Percentiles rank a stretch among this genome's conserved stretches.
These are phyloP conservation scores for Fusarium annulatum DNA, from an alignment of 2,329 filamentous ascomycete genomes.

Conservation along the genomic window DNA sequence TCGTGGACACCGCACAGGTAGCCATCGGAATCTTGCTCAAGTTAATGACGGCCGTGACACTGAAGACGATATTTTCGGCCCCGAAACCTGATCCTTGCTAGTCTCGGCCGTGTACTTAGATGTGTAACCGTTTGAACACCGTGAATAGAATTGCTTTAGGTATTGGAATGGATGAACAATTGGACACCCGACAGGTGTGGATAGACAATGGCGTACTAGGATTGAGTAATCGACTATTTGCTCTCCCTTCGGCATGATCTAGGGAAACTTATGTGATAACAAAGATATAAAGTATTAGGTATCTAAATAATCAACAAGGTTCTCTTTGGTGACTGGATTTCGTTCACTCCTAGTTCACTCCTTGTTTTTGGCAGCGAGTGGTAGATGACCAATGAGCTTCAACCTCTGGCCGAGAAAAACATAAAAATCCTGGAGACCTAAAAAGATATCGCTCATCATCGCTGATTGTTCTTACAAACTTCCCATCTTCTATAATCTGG, in stretches of 20 bases:
- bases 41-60: conserved; percentile 37
- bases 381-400: neutral
- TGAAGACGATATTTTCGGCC: conserved; percentile 32
- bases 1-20: conserved; percentile 58
- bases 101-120: neutral
- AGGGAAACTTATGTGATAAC: neutral
- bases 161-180: neutral
- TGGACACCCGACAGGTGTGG: neutral
- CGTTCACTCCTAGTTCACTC: neutral
- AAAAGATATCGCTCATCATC: neutral
- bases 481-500: neutral
- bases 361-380: neutral
- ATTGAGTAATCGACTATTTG: neutral
- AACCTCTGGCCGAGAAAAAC: neutral
- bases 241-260: neutral
- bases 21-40: conserved; percentile 49
- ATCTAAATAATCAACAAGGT: neutral
- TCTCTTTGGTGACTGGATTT: neutral
- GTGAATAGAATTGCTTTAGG: neutral
- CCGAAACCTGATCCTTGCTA: conserved; percentile 26
- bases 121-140: neutral
- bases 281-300: neutral
- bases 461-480: neutral
- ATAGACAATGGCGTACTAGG: neutral
- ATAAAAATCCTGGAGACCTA: neutral